A percentile compares a stretch with the other conserved stretches of the same genome.
phyloP scores from a whole-genome alignment of 257 asterid genomes.

The Buddleja alternifolia region DNA sequence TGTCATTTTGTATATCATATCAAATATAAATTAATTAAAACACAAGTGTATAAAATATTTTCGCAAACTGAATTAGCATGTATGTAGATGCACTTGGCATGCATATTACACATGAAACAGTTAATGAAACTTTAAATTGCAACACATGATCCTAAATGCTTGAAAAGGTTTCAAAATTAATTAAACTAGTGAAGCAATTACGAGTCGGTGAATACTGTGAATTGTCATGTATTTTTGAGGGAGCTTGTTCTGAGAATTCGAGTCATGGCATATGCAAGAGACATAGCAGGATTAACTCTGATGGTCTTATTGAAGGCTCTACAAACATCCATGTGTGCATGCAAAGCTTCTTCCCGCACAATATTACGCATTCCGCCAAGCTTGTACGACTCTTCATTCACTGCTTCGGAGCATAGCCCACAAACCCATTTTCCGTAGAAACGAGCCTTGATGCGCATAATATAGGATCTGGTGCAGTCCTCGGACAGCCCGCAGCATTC shows the following conservation, averaged over 20 bases:
- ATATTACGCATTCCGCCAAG: constrained; percentile 42
- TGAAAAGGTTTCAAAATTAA: background rate
- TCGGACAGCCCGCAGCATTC: constrained; percentile 54
- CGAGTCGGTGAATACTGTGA: background rate
- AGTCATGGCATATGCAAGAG: constrained; percentile 52
- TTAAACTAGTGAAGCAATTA: background rate
- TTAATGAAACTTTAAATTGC: too few relatives aligned
- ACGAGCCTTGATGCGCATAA: constrained; percentile 43
- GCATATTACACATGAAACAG: too few relatives aligned
- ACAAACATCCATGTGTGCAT: constrained; percentile 48
- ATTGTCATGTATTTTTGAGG: constrained; percentile 24
- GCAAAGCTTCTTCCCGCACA: constrained; percentile 44
- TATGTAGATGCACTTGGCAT: too few relatives aligned
- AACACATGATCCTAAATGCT: too few relatives aligned
- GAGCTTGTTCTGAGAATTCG: constrained; percentile 39
- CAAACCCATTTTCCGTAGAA: constrained; percentile 59
- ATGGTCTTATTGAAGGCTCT: constrained; percentile 36
- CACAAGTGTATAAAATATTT: too few relatives aligned
- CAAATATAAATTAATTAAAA: too few relatives aligned
- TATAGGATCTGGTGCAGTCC: constrained; percentile 47
- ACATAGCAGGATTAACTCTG: constrained; percentile 51
- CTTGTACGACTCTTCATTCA: constrained; percentile 48
- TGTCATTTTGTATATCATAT: too few relatives aligned
- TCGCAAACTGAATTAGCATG: too few relatives aligned
- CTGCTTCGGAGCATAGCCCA: constrained; percentile 56